phyloP scores from a whole-genome alignment of 2,329 filamentous ascomycete genomes.

The Plectosphaerella sp. region DNA sequence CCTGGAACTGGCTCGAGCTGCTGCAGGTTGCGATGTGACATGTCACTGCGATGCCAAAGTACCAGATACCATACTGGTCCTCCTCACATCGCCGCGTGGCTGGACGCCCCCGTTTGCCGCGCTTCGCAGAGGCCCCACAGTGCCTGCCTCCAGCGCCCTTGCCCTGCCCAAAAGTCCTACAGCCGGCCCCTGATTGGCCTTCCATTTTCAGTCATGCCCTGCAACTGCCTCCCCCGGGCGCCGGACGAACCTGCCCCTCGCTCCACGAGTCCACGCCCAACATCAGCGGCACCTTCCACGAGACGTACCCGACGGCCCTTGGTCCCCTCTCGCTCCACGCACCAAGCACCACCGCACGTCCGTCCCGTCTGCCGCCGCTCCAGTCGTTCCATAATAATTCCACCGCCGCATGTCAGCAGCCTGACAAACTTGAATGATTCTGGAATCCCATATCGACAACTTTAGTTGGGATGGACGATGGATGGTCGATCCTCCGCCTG shows the following conservation, averaged over 20 bases:
- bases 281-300: no score
- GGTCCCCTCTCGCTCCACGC: not conserved
- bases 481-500: no score
- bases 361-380: no score
- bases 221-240: no score
- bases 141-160: not conserved
- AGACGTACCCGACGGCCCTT: not conserved
- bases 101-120: not conserved
- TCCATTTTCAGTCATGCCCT: not conserved
- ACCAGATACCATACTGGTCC: not conserved
- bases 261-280: no score
- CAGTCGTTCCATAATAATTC: no score
- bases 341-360: no score
- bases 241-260: no score
- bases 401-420: not conserved
- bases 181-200: not conserved
- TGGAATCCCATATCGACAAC: not conserved
- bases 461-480: no score
- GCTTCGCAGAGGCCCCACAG: not conserved
- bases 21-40: not conserved
- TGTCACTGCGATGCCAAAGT: not conserved
- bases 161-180: not conserved
- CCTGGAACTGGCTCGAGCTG: not conserved
- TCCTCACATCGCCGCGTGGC: not conserved
- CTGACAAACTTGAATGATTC: not conserved